Base-by-base conservation (phyloP, 2,329 filamentous ascomycete species). In the Sphaceloma murrayae region DNA sequence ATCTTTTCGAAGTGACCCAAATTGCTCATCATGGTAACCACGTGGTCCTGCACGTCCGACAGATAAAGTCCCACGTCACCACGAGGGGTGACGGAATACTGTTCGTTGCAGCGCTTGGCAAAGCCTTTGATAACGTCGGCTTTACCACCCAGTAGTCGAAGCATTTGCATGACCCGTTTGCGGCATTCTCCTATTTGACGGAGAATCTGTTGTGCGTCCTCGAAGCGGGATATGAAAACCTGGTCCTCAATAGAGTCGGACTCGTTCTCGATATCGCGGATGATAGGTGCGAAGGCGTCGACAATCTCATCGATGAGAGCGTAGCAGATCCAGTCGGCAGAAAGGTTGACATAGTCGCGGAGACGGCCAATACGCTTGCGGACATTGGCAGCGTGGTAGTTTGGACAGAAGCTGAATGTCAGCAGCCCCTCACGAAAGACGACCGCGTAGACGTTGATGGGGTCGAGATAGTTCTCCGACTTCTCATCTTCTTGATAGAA, bases 11-110 rank as follows among this genome's bases (percentile, higher is more conserved):
- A 95, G 61, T 98, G 91, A 1, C 79, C 79, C 55, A 98, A 66
- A 64, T 94, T 98, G 54, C 85, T 91, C 75, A 94, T 94, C 89
- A 96, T 96, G 34, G 91, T 98, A 48, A 98, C 86, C 43, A 98
- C 89, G 74, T 98, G 91, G 66, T 98, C 91, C 64, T 98, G 91
- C 52, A 98, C 95, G 66, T 98, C 91, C 57, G 86, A 86, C 26
- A 98, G 75, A 60, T 98, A 98, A 56, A 98, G 77, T 16, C 88
- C 91, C 52, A 98, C 94, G 59, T 98, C 91, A 67, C 91, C 91
- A 36, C 88, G 84, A 5, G 91, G 91, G 1, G 91, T 94, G 43
- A 96, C 84, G 52, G 85, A 83, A 69, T 94, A 96, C 52, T 94
- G 86, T 59, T 95, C 89, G 61, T 96, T 98, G 75, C 91, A 98